Base-by-base conservation (phyloP, 768 basidiomycete genomes). In the Lepiota venenata region DNA sequence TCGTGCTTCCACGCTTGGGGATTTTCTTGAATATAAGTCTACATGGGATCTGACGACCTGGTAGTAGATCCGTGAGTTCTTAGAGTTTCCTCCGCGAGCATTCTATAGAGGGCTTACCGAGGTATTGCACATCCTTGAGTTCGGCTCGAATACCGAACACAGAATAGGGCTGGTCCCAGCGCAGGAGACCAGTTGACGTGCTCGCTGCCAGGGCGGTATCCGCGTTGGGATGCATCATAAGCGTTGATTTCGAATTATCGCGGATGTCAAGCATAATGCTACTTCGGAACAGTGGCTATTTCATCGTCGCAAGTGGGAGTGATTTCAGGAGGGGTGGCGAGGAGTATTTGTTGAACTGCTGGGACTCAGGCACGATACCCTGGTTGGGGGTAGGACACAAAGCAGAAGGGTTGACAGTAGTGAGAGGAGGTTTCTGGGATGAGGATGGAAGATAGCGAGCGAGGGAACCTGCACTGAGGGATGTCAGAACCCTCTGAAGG, bases 281-380 rank as follows among this genome's bases (percentile, higher is more conserved):
- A 16, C 88, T 78, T 14, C 88, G 80, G 75, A 95, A 82, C 44
- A 94, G 71, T 0, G n/a, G 91, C 90, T 91, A 91, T 64, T 90
- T 84, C 56, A 78, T 70, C 88, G 93, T 90, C 2, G 90, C 78
- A 61, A 77, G 82, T 0, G n/a, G n/a, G 87, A 81, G 84, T 0
- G 87, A 85, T 66, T 95, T 95, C 61, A 93, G 72, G 8, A 95
- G 79, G 63, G 93, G 73, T 9, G 92, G 93, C 32, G 94, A 84
- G 67, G 87, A 89, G 25, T 94, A 68, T 35, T 80, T 81, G 25
- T 79, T 71, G 69, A 81, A 91, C 38, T 82, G 80, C 18, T 74
- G 79, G 2, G 75, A 69, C 9, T 76, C 72, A 91, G 82, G 78
- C 15, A 84, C 69, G 3, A 68, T 53, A 3, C 78, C 70, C 0